Evolutionary conservation across 805 yeast species (phyloP), one percentile per base, ranked within the genome.

Genomic region (Starmera amethionina): DNA sequence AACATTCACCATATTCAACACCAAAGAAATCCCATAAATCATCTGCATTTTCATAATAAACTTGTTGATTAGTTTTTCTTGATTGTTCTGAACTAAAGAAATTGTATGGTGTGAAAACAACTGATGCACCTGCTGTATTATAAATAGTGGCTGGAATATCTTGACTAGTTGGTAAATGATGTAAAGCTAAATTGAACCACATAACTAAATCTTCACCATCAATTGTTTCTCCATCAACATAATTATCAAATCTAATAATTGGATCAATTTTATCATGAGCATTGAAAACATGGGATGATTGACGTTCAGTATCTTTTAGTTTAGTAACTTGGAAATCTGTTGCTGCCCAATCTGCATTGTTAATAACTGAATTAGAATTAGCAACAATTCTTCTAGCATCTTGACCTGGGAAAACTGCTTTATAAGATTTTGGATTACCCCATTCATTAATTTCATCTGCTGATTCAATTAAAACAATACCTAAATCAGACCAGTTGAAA

Each of bases 351-450:
- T 45, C 46, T 3, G 54, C 54, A 33, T 51, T 50, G 15, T 51
- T 46, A 5, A 42, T 44, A 13, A 52, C 32, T 13, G 47, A 40
- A 8, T 37, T 16, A 1, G 55, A 43, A 18, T 49, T 42, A 15
- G 44, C 41, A 8, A 46, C 41, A 28, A 51, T 42, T 46, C 54
- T 47, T 34, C 47, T 51, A 12, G 45, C 56, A 28, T 45, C 46
- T 5, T 49, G 37, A 13, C 46, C 45, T 32, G 49, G 53, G 15
- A 51, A 52, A 15, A 48, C 46, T 30, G 49, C 50, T 40, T 56
- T 46, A 40, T 55, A 55, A 27, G 58, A 56, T 38, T 52, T 48
- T 45, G 59, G 59, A 32, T 51, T 40, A n/a, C 57, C 59, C 52
- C 54, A 55, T 5, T 43, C 28, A 42, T 55, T 55, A 33, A 35